These are phyloP conservation scores for Chytriomyces sp. DNA, from an alignment of 192 early-diverging fungal genomes.

Conservation along the genomic window DNA sequence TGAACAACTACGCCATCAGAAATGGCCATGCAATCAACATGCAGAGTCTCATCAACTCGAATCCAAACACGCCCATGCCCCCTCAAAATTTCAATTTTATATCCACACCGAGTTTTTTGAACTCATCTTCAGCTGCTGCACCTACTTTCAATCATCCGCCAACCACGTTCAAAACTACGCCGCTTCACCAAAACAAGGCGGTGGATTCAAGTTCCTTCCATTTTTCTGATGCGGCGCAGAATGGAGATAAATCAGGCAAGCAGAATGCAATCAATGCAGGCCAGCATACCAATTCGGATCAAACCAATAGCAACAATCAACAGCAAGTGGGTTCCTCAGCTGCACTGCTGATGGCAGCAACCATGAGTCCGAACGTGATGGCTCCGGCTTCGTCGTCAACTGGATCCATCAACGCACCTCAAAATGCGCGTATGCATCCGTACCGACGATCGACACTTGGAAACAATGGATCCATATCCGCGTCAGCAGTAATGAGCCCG, in stretches of 20 bases:
- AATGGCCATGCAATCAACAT: not conserved
- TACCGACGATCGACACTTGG: not conserved
- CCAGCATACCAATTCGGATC: not conserved
- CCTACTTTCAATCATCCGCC: not conserved
- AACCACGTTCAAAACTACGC: not conserved
- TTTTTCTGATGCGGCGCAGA: too few relatives aligned
- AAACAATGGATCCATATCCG: not conserved
- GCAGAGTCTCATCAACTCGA: not conserved
- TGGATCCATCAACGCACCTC: not conserved
- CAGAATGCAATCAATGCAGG: not conserved
- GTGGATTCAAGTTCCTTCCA: too few relatives aligned
- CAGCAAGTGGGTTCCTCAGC: not conserved
- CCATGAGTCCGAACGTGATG: constrained; percentile 2
- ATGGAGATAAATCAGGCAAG: not conserved
- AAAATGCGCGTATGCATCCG: not conserved
- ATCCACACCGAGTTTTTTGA: not conserved
- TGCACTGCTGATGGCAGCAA: not conserved
- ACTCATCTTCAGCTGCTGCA: not conserved
- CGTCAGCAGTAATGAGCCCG: not conserved
- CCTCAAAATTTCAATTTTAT: not conserved
- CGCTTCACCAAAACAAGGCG: not conserved
- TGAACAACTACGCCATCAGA: too few relatives aligned
- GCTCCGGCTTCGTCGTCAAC: not conserved
- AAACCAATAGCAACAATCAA: not conserved
- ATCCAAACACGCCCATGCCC: not conserved